These are phyloP conservation scores for Spiraea crenata DNA, from an alignment of 331 rosid genomes.

Conservation along the genomic window DNA sequence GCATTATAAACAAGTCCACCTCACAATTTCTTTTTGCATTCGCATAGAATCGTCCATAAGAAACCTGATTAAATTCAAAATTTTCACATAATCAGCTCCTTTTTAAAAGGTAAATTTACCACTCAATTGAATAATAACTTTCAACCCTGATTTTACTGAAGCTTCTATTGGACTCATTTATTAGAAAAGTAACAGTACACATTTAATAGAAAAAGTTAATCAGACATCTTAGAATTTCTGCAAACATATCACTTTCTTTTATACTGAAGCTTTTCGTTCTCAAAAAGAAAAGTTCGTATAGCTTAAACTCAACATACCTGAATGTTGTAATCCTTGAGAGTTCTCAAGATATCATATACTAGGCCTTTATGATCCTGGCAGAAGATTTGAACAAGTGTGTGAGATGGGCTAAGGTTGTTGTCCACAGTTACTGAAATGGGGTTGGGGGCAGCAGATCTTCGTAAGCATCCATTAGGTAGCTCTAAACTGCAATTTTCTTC, in stretches of 20 bases:
- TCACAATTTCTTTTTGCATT: conserved; percentile 45
- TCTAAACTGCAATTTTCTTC: conserved; percentile 52
- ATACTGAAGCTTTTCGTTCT: not conserved
- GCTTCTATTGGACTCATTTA: too few species aligned
- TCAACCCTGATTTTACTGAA: too few species aligned
- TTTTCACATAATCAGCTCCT: not conserved
- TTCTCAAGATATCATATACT: conserved; percentile 56
- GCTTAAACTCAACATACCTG: conserved; percentile 32
- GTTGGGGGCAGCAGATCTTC: conserved; percentile 31
- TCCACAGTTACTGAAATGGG: conserved; percentile 41
- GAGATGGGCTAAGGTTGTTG: conserved; percentile 54
- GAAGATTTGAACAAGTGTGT: conserved; percentile 46
- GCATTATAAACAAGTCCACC: conserved; percentile 48
- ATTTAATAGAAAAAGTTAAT: not conserved
- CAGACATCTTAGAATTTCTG: not conserved
- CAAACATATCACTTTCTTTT: not conserved
- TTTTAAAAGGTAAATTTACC: not conserved
- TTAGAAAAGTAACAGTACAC: too few species aligned
- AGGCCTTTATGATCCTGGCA: conserved; percentile 64
- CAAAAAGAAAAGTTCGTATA: not conserved
- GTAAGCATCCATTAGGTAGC: conserved; percentile 26
- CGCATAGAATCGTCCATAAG: conserved; percentile 47
- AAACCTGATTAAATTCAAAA: conserved; percentile 28
- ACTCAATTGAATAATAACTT: too few species aligned
- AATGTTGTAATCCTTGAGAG: conserved; percentile 55